Evolutionary conservation across 2,329 filamentous ascomycete species (phyloP), one percentile per base, ranked within the genome.

Genomic region (Stemphylium beticola): DNA sequence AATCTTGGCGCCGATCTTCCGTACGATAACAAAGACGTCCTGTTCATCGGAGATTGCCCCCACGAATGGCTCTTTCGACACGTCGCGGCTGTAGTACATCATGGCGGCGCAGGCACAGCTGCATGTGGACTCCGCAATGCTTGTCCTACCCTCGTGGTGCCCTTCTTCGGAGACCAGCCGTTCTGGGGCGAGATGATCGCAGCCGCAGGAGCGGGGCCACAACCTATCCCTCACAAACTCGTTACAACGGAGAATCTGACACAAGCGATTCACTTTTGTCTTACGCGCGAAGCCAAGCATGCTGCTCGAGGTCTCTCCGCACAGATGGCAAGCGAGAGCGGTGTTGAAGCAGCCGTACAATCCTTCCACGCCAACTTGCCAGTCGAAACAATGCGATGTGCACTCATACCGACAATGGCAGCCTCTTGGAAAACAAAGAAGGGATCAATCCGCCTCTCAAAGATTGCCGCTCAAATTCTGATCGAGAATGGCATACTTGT

Each of bases 11-110:
- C n/a, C n/a, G 15, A 17, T 24, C 22, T 4, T 4, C 22, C 22
- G 8, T 7, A 24, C 22, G n/a, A 18, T 6, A 26, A 24, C 12
- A 17, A 22, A 12, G 34, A 74, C 82, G 20, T 80, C 78, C 55
- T 83, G 78, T 67, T 69, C 84, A 15, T 66, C 15, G 90, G 88
- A 15, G 93, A 93, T 67, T 86, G 87, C 38, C 91, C 91, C 0
- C 91, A 96, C 61, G 91, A 95, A 74, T 96, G 91, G 91, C 78
- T 96, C 0, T 96, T 96, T 72, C 81, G 90, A 57, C 86, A 83
- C 37, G 90, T 95, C 1, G 87, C 89, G 0, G 87, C 85, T 38
- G 91, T 95, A 1, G 87, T 93, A 4, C 91, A 96, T 67, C 91
- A 95, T 58, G 91, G 91, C n/a, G 91, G 91, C 49, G 91, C 91